Conservation (phyloP, 2,329 filamentous ascomycete genomes). For the Diaporthe ilicicola region DNA sequence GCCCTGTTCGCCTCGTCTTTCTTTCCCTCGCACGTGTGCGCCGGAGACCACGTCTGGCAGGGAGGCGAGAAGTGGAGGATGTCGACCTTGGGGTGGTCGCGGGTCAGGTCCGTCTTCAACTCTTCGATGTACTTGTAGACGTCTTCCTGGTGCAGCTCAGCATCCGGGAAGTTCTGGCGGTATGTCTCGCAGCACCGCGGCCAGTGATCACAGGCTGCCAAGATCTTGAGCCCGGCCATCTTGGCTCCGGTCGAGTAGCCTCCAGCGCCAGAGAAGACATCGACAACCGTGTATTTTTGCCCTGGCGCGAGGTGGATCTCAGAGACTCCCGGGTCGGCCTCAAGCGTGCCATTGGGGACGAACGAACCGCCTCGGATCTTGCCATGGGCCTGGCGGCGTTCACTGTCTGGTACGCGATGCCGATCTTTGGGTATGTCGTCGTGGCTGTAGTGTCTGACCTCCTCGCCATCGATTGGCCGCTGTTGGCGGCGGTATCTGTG, state of each 20-base stretch:
- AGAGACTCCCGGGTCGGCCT: background rate
- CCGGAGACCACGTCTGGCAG: conserved; percentile 79
- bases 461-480: conserved; percentile 46
- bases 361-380: conserved; percentile 50
- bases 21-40: conserved; percentile 67
- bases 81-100: conserved; percentile 59
- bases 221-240: conserved; percentile 63
- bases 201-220: conserved; percentile 72
- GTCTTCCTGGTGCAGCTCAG: conserved; percentile 56
- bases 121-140: conserved; percentile 58
- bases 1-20: conserved; percentile 75
- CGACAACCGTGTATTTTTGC: conserved; percentile 72
- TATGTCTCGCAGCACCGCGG: conserved; percentile 66
- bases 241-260: conserved; percentile 73
- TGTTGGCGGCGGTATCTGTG: conserved; percentile 35
- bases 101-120: conserved; percentile 33
- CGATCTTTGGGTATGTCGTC: conserved; percentile 39
- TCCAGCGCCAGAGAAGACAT: conserved; percentile 78
- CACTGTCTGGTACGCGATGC: conserved; percentile 38
- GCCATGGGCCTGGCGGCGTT: conserved; percentile 41
- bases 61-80: conserved; percentile 80
- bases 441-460: conserved; percentile 41
- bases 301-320: conserved; percentile 32
- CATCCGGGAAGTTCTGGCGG: conserved; percentile 62
- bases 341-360: conserved; percentile 37